Percentiles rank a stretch among this genome's conserved stretches.
Conservation (phyloP, 176 grass and related monocot genomes). For the Carex scoparia region DNA sequence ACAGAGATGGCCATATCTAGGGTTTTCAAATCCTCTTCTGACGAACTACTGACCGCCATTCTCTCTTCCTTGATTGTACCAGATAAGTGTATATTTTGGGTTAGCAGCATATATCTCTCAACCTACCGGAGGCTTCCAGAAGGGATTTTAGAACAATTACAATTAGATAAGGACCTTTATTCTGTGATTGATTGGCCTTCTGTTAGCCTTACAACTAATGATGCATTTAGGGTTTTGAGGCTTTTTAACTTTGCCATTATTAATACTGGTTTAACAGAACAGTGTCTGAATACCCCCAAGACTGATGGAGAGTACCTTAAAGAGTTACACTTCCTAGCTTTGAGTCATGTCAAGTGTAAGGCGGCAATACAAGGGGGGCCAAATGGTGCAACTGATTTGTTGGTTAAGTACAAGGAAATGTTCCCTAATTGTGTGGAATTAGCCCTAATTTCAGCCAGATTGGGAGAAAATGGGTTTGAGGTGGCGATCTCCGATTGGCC, state of each 20-base stretch:
- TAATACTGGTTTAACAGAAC: slow-evolving; percentile 48
- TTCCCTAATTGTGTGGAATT: slow-evolving; percentile 82
- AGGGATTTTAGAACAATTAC: slow-evolving; percentile 52
- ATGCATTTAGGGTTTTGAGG: slow-evolving; percentile 36
- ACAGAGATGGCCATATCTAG: slow-evolving; percentile 60
- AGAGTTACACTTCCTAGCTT: slow-evolving; percentile 61
- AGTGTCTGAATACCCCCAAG: slow-evolving; percentile 40
- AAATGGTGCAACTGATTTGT: slow-evolving; percentile 45
- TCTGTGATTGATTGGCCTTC: slow-evolving; percentile 54
- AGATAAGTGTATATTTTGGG: slow-evolving; percentile 92
- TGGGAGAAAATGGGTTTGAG: slow-evolving; percentile 63
- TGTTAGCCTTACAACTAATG: slow-evolving; percentile 40
- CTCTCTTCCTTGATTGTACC: slow-evolving; percentile 51
- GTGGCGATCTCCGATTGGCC: slow-evolving; percentile 63
- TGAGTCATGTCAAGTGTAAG: slow-evolving; percentile 69
- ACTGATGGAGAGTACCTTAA: slow-evolving; percentile 60
- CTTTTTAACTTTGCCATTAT: slow-evolving; percentile 58
- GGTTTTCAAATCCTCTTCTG: slow-evolving; percentile 56
- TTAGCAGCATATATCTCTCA: slow-evolving; percentile 68
- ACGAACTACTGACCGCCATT: slow-evolving; percentile 59
- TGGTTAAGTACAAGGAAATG: slow-evolving; percentile 71
- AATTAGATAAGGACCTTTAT: slow-evolving; percentile 56
- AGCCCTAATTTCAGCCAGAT: slow-evolving; percentile 46
- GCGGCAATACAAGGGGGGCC: slow-evolving; percentile 56
- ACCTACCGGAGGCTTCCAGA: slow-evolving; percentile 86